A percentile compares a stretch with the other conserved stretches of the same genome.
These are phyloP conservation scores for Calonectria hawksworthii DNA, from an alignment of 2,329 filamentous ascomycete genomes.

Conservation along the genomic window DNA sequence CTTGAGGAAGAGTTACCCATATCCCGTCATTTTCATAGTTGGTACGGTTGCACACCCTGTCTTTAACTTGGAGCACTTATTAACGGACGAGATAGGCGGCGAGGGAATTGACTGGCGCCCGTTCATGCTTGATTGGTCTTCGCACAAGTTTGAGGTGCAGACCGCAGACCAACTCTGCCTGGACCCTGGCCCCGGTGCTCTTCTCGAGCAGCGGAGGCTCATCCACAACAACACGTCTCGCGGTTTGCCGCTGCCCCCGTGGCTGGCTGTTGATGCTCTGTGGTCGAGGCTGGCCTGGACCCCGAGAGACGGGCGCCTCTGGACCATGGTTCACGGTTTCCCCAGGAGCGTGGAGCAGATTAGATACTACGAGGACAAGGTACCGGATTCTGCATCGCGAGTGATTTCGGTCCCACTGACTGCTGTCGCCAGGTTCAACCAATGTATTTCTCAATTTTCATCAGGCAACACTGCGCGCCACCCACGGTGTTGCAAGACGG, in stretches of 20 bases:
- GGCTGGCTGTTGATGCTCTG: not conserved
- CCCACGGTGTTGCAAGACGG: not conserved
- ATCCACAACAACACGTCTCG: not conserved
- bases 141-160: not conserved
- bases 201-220: not conserved
- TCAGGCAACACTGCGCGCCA: not conserved
- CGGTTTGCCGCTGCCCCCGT: not conserved
- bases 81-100: not conserved
- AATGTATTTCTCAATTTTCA: not conserved
- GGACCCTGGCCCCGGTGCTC: no score
- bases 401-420: not conserved
- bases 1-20: not conserved
- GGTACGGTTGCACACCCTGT: not conserved
- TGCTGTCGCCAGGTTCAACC: not conserved
- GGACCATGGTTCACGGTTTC: not conserved
- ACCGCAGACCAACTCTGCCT: not conserved
- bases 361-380: not conserved
- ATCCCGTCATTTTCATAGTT: not conserved
- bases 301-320: not conserved
- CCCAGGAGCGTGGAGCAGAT: not conserved
- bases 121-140: not conserved
- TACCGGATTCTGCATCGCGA: not conserved
- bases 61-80: not conserved
- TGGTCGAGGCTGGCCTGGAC: not conserved
- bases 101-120: not conserved